Percentiles rank a stretch among this genome's conserved stretches.
phyloP scores from a whole-genome alignment of 495 filamentous ascomycete species.

The Hypoxylon perforatum region DNA sequence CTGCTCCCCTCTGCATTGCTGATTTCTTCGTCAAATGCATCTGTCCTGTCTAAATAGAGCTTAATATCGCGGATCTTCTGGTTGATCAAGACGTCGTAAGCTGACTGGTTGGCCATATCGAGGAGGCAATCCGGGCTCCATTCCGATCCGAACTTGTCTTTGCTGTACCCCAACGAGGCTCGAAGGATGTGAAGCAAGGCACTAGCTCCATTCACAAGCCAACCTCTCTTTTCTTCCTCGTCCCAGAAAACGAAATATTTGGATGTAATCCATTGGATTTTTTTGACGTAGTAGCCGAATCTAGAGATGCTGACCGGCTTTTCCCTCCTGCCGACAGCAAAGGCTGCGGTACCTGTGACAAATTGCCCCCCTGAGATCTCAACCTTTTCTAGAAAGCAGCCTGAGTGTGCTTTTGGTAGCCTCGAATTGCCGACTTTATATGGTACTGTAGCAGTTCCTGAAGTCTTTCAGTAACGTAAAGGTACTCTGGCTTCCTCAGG shows the following conservation, averaged over 20 bases:
- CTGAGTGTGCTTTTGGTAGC: constrained; percentile 13
- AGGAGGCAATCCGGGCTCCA: constrained; percentile 12
- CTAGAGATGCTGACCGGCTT: constrained; percentile 31
- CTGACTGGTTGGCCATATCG: neutral
- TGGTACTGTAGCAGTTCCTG: constrained; percentile 11
- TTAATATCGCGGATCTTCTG: constrained; percentile 33
- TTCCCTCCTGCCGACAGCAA: constrained; percentile 39
- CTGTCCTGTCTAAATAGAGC: constrained; percentile 28
- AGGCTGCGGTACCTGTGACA: constrained; percentile 28
- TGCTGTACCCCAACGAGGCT: constrained; percentile 43
- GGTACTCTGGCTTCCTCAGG: neutral
- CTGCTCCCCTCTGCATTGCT: constrained; percentile 1
- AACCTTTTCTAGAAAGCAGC: constrained; percentile 38
- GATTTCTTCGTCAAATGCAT: constrained; percentile 17
- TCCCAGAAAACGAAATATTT: constrained; percentile 51
- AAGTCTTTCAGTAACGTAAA: neutral
- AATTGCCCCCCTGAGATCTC: constrained; percentile 38
- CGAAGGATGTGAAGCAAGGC: constrained; percentile 55
- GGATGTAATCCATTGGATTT: constrained; percentile 40
- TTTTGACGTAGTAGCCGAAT: constrained; percentile 17
- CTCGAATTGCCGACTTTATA: constrained; percentile 14
- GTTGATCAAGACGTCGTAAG: constrained; percentile 30
- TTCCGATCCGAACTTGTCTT: constrained; percentile 24
- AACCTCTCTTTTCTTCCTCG: constrained; percentile 47
- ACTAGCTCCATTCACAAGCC: constrained; percentile 53